Evolutionary conservation across 441 rosid genomes (phyloP).

Genomic region (Arabidopsis hybrid): DNA sequence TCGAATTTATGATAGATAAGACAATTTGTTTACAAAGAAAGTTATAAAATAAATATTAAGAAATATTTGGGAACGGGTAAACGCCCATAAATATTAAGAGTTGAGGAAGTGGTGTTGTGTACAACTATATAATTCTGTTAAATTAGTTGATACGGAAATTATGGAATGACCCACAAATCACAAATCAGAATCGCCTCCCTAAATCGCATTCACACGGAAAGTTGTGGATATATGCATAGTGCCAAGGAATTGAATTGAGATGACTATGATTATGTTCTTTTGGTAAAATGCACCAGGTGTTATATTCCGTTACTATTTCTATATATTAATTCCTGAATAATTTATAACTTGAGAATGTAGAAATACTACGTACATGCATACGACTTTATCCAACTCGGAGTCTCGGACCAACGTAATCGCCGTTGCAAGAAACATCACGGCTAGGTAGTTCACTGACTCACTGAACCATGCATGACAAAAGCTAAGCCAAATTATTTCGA

Average conservation of each 20-base stretch:
- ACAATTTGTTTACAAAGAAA: no score
- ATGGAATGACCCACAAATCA: constrained; percentile 32
- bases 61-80: constrained; percentile 2
- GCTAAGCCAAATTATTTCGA: no score
- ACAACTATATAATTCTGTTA: constrained; percentile 35
- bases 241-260: neutral
- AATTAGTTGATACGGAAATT: constrained; percentile 37
- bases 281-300: neutral
- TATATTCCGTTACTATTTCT: constrained; percentile 3
- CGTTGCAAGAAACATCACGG: neutral
- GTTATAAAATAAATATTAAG: neutral
- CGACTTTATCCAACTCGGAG: neutral
- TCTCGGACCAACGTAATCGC: neutral
- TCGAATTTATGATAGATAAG: neutral
- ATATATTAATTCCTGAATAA: neutral
- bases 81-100: constrained; percentile 23
- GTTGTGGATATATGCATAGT: constrained; percentile 12
- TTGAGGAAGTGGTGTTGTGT: constrained; percentile 23
- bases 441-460: neutral
- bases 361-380: neutral
- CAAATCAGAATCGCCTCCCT: constrained; percentile 5
- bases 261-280: neutral
- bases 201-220: constrained; percentile 11
- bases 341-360: neutral
- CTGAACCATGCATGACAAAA: no score